Evolutionary conservation across 257 asterid species (phyloP), one percentile per base, ranked within the genome.

Genomic region (Cynanchum wilfordii): DNA sequence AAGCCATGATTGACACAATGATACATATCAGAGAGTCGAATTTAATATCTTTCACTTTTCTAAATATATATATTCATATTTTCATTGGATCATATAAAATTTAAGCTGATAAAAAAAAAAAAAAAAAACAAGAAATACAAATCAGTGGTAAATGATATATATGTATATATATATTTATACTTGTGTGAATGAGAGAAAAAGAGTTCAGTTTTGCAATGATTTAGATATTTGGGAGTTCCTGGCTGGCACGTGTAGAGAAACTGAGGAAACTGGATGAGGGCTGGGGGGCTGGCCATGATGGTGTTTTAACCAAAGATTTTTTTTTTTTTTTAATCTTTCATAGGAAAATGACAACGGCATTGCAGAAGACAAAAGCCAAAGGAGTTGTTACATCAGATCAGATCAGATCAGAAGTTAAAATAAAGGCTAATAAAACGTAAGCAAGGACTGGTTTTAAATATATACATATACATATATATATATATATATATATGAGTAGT

Each of bases 361-460:
- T 67, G 79, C 54, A 19, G 36, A 58, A 49, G 71, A 36, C 62
- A 64, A 69, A 42, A 45, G 79, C 75, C 79, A 76, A 76, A 69
- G 40, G 79, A 59, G 75, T 49, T 47, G 79, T 76, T 76, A 64
- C 75, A 69, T 76, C 72, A 25, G 58, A 66, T 40, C 69, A 64
- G 65, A 69, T 40, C 69, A 64, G 65, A 69, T 68, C 68, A 68
- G 65, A 58, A 68, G 73, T 57, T 68, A 68, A 54, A 75, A 3
- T 5, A 38, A 38, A 38, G 69, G 49, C 69, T 59, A 68, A 47
- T 33, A 57, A 57, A 42, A 38, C 40, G 64, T 59, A 47, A 72
- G 58, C 70, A 62, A 17, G 51, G 63, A 60, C 38, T 65, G 6
- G 25, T 52, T 24, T 5, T 27, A 51, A 51, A n/a, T n/a, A n/a